Base-by-base conservation (phyloP, 202 grass and related monocot genomes). In the Sporobolus alterniflorus region DNA sequence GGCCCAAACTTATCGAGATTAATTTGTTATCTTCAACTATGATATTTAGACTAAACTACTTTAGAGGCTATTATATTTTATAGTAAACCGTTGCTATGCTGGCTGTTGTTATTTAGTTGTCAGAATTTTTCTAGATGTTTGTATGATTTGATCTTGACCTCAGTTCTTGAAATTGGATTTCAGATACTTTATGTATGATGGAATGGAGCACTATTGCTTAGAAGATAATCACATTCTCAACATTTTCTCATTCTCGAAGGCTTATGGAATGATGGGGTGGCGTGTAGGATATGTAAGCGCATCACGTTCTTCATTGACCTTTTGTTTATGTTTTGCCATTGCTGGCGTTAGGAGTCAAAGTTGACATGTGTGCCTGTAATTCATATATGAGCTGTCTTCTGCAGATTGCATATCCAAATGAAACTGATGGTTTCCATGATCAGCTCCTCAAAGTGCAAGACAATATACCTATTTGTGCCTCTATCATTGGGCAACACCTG, bases 161-260 rank as follows among this genome's bases (percentile, higher is more conserved):
- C 22, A 46, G 5, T 54, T 86, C 31, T 30, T 30, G 29, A 81
- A 49, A 56, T 75, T 75, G 15, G 7, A 75, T 74, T 86, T 49
- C 88, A 99, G 97, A 75, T 99, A 99, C 65, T 99, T 96, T 64
- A 99, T 99, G 97, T 99, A 99, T 87, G 97, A 99, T 71, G 89
- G 82, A 64, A 82, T 94, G 88, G 86, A 99, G 34, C 97, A 99
- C 89, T 90, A 83, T 46, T 99, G 97, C 84, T 59, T 99, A 89
- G 97, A 99, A 71, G 97, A 80, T 77, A 81, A 72, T 67, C 97
- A 99, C 83, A 96, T 99, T 77, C 78, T 99, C 24, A 99, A 99
- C 85, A 12, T 99, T 69, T 99, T 99, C 83, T 99, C 97, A 33
- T 99, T 99, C 73, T 99, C 97, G n/a, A 99, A 99, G 84, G 93